phyloP scores from a whole-genome alignment of 176 grass and related monocot species.

The Typha latifolia region DNA sequence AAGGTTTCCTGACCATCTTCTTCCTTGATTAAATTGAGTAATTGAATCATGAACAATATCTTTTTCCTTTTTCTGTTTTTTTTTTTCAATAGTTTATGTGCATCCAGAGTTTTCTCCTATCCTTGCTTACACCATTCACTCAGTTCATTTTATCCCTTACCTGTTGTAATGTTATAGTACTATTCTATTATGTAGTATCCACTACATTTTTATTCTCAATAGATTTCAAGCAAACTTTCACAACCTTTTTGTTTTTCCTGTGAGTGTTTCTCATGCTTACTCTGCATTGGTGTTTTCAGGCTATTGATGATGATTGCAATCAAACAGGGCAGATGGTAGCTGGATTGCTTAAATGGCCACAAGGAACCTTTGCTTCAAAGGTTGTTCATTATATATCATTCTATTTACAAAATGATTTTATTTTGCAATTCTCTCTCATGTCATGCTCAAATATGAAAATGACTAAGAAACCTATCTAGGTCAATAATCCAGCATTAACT shows the following conservation, averaged over 20 bases:
- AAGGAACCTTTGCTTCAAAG: constrained; percentile 93
- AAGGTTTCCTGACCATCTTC: too few relatives aligned
- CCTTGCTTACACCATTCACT: too few relatives aligned
- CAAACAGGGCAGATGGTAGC: constrained; percentile 94
- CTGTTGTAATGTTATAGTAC: too few relatives aligned
- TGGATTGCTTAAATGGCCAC: constrained; percentile 76
- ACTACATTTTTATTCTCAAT: neutral
- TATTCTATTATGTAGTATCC: too few relatives aligned
- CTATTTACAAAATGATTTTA: neutral
- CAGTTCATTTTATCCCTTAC: too few relatives aligned
- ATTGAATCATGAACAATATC: too few relatives aligned
- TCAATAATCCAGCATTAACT: neutral
- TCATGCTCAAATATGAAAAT: neutral
- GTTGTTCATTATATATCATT: constrained; percentile 17
- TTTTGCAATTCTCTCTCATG: neutral
- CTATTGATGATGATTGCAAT: constrained; percentile 97
- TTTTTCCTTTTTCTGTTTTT: too few relatives aligned
- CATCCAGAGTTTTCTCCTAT: too few relatives aligned
- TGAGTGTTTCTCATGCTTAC: constrained; percentile 5
- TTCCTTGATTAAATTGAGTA: too few relatives aligned
- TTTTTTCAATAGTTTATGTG: too few relatives aligned
- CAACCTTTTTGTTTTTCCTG: neutral
- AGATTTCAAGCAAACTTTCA: neutral
- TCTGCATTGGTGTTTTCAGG: constrained; percentile 25
- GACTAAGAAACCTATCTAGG: neutral